Percentiles rank a stretch among this genome's conserved stretches.
phyloP scores from a whole-genome alignment of 73 alveolate genomes.

The Paramecium tetraurelia region DNA sequence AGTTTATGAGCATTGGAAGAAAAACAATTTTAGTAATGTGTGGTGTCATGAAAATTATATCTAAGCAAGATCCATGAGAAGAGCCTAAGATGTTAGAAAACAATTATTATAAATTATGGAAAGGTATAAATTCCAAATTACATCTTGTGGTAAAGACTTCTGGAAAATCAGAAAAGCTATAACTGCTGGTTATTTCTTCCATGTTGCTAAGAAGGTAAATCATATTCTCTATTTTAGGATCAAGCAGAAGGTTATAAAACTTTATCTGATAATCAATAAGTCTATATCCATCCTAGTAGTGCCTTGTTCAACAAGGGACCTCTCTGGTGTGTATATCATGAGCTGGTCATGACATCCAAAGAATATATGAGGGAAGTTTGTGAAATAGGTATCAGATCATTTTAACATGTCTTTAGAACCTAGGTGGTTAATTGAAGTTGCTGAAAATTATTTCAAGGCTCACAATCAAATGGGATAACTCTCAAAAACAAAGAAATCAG shows the following conservation, averaged over 20 bases:
- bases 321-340: conserved; percentile 97
- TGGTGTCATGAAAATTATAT: conserved; percentile 99
- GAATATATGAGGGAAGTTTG: conserved; percentile 98
- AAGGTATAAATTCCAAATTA: conserved; percentile 84
- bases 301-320: conserved; percentile 98
- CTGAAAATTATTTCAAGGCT: conserved; percentile 96
- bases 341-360: conserved; percentile 92
- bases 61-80: conserved; percentile 91
- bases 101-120: conserved; percentile 91
- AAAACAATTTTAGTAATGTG: conserved; percentile 80
- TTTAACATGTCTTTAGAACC: conserved; percentile 80
- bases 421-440: conserved; percentile 99
- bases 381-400: conserved; percentile 54
- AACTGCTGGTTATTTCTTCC: conserved; percentile 96
- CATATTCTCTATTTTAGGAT: conserved; percentile 49
- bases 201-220: conserved; percentile 83
- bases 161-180: conserved; percentile 89
- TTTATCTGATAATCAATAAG: conserved; percentile 92
- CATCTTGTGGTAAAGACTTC: conserved; percentile 80
- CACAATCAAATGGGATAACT: conserved; percentile 79
- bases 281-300: conserved; percentile 98
- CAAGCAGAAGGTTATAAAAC: conserved; percentile 95
- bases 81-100: conserved; percentile 92
- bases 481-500: conserved; percentile 91
- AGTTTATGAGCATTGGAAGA: conserved; percentile 96